Base-by-base conservation (phyloP, 176 grass and related monocot genomes). In the Zea luxurians region DNA sequence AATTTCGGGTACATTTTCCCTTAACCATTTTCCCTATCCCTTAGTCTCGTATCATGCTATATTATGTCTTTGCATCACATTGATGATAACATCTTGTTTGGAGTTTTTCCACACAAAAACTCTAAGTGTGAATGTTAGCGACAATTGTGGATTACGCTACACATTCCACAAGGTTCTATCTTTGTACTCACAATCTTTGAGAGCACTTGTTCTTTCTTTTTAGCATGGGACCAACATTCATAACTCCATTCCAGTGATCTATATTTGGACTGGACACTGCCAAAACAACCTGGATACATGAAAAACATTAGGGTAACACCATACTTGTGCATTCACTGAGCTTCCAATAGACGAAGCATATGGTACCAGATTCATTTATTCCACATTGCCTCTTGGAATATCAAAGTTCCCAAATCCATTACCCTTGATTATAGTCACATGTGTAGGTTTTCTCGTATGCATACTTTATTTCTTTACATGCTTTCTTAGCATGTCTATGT, bases 81-180 rank as follows among this genome's bases (percentile, higher is more conserved):
- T 6, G 4, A 63, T 63, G 60, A 63, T 4, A 64, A 34, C 2
- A 4, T 4, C 37, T 15, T 37, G 11, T 11, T 64, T 64, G 61
- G 35, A 64, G 12, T 11, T 64, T 64, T 64, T 64, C 61, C 27
- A 64, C 12, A 37, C 13, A 13, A 64, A 64, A 62, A 37, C 61
- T 64, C 35, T 35, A 64, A 62, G 0, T 5, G 4, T 10, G 4
- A 36, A 5, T 61, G 20, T 61, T 61, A 61, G 2, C 0, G 37
- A 63, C 60, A 37, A 37, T 3, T 63, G 18, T 27, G 9, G 58
- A 11, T 11, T 11, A 34, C 3, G 5, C 21, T 61, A 35, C 8
- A 61, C 21, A 35, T 34, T 27, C 20, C 3, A 1, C 0, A 2
- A 12, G 10, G 0, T 2, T 34, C 0, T 1, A 8, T 11, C 0